These are phyloP conservation scores for Tuber borchii DNA, from an alignment of 495 filamentous ascomycete genomes.

Conservation along the genomic window DNA sequence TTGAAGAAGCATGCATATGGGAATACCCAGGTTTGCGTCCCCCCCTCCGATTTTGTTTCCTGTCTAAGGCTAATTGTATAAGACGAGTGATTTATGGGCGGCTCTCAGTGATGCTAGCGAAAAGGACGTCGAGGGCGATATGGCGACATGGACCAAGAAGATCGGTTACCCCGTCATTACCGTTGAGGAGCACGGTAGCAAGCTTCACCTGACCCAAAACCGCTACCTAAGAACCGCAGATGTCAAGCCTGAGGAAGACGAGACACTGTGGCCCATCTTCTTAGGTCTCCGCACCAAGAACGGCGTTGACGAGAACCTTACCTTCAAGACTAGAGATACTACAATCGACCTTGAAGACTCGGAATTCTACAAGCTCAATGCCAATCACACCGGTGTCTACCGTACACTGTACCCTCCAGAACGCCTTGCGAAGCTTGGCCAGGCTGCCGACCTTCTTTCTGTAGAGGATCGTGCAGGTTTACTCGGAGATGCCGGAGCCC, in stretches of 20 bases:
- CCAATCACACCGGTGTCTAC: constrained; percentile 68
- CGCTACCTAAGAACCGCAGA: constrained; percentile 68
- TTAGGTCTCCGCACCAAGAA: constrained; percentile 62
- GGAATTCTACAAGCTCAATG: constrained; percentile 74
- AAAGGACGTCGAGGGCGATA: constrained; percentile 72
- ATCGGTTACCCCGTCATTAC: constrained; percentile 68
- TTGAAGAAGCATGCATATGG: constrained; percentile 91
- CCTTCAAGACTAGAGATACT: constrained; percentile 66
- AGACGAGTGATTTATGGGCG: constrained; percentile 86
- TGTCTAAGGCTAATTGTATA: constrained; percentile 11
- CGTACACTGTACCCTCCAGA: constrained; percentile 63
- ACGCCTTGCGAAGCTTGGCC: constrained; percentile 63
- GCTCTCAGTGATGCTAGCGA: constrained; percentile 84
- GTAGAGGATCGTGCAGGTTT: constrained; percentile 92
- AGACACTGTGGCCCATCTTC: constrained; percentile 69
- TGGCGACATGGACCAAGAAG: constrained; percentile 74
- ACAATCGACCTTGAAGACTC: constrained; percentile 59
- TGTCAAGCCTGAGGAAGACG: constrained; percentile 75
- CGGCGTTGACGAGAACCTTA: constrained; percentile 56
- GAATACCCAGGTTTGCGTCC: constrained; percentile 51
- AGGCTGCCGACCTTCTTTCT: constrained; percentile 74
- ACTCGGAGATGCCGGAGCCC: constrained; percentile 88
- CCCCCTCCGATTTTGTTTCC: background rate
- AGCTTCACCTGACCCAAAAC: constrained; percentile 66
- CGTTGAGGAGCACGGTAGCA: constrained; percentile 54